Conservation (phyloP, 2,329 filamentous ascomycete genomes). For the Stemphylium beticola region DNA sequence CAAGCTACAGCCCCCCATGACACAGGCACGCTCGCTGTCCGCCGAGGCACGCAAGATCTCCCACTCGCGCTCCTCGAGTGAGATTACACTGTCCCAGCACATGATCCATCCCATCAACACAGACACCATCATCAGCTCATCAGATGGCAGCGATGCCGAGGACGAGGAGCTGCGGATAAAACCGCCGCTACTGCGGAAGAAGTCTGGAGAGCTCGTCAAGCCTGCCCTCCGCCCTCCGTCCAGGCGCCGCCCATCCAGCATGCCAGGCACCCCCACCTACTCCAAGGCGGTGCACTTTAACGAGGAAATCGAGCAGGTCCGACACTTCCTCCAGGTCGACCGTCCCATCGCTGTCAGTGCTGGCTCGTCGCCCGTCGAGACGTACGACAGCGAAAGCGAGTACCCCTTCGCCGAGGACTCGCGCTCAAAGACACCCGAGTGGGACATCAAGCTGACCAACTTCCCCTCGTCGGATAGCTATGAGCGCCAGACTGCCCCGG, state of each 20-base stretch:
- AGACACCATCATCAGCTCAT: conserved; percentile 52
- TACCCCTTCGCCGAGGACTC: conserved; percentile 76
- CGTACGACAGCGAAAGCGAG: conserved; percentile 83
- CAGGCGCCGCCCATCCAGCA: conserved; percentile 86
- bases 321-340: conserved; percentile 94
- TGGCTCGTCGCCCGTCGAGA: conserved; percentile 87
- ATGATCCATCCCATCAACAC: conserved; percentile 51
- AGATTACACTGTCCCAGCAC: conserved; percentile 59
- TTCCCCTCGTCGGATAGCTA: conserved; percentile 72
- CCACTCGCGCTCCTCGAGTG: conserved; percentile 66
- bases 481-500: conserved; percentile 68
- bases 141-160: conserved; percentile 62
- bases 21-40: conserved; percentile 50
- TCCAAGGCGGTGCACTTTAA: conserved; percentile 99
- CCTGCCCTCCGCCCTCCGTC: conserved; percentile 84
- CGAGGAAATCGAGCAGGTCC: conserved; percentile 91
- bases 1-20: conserved; percentile 26
- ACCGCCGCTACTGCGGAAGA: conserved; percentile 95
- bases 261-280: conserved; percentile 96
- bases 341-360: conserved; percentile 95
- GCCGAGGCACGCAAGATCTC: conserved; percentile 65
- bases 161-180: conserved; percentile 66
- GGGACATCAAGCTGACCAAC: conserved; percentile 85
- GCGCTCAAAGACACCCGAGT: conserved; percentile 66
- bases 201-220: conserved; percentile 94